A percentile compares a stretch with the other conserved stretches of the same genome.
phyloP scores from a whole-genome alignment of 2,329 filamentous ascomycete species.

The Fusarium sacchari region DNA sequence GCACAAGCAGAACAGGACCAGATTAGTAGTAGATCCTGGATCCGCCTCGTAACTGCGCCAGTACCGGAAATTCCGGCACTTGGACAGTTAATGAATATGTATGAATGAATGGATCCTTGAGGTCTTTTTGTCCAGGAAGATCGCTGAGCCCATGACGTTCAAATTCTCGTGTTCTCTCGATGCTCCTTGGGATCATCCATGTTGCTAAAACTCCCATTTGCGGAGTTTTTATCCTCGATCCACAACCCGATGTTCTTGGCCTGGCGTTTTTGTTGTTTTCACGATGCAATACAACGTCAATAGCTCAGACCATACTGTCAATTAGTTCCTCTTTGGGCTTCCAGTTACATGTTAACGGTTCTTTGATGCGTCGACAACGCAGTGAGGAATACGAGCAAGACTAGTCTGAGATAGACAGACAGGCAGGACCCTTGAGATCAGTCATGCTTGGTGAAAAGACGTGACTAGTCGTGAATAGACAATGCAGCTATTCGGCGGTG shows the following conservation, averaged over 20 bases:
- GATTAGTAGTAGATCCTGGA: neutral
- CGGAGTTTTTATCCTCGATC: constrained; percentile 22
- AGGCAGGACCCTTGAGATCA: constrained; percentile 17
- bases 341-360: neutral
- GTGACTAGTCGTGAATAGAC: neutral
- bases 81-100: neutral
- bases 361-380: constrained; percentile 17
- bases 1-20: neutral
- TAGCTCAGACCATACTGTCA: constrained; percentile 20
- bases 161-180: constrained; percentile 21
- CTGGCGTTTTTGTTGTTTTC: neutral
- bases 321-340: constrained; percentile 14
- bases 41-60: constrained; percentile 3
- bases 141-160: constrained; percentile 23
- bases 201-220: constrained; percentile 23
- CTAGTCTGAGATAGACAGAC: constrained; percentile 19
- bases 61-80: constrained; percentile 22
- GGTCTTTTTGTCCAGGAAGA: constrained; percentile 14
- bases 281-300: constrained; percentile 4
- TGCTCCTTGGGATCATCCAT: constrained; percentile 18
- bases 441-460: neutral
- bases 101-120: constrained; percentile 1
- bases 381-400: constrained; percentile 36
- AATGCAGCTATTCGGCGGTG: constrained; percentile 16
- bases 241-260: neutral